Evolutionary conservation across 2,329 filamentous ascomycete genomes (phyloP), one percentile per base, ranked within the genome.

Genomic region (Bipolaris zeicola): DNA sequence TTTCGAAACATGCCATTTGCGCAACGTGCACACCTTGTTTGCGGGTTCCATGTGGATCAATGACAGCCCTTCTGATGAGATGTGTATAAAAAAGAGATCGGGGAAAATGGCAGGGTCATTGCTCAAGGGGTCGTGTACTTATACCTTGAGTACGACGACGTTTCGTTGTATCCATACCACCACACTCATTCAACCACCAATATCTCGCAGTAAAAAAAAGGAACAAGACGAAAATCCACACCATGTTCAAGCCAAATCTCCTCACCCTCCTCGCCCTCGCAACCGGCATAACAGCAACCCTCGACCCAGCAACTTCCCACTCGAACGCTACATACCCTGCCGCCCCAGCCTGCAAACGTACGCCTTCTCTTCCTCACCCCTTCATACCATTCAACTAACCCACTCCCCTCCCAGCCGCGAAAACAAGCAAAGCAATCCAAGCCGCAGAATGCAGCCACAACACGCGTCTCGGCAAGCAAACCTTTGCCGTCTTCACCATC

Each of bases 401-500:
- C 11, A 52, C 24, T 10, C 11, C 5, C 3, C 1, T 8, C 5
- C 46, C 51, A 60, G 67, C 73, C 6, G 55, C 65, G 28, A 76
- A 75, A 49, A 67, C 59, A 26, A 75, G 72, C 38, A 70, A 63
- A 31, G 71, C 69, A 43, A 78, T 79, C 60, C 77, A 79, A 66
- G 77, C 76, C 18, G 76, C 77, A 38, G 78, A 79, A 60, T 79
- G 77, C 68, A 68, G 70, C 50, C 70, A 78, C 66, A 79, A 78
- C 67, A 78, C 76, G 1, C 75, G 76, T 39, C 66, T 65, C 11
- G 60, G 64, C 36, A 71, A 57, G 0, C 73, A 79, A 56, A 79
- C 76, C 13, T 79, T 78, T 41, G 76, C 76, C 43, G 65, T 78
- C 47, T 78, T 78, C 65, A 72, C 66, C n/a, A 76, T 73, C 6